A percentile compares a stretch with the other conserved stretches of the same genome.
Conservation (phyloP, 306 rosid species). For the Lagenaria siceraria region DNA sequence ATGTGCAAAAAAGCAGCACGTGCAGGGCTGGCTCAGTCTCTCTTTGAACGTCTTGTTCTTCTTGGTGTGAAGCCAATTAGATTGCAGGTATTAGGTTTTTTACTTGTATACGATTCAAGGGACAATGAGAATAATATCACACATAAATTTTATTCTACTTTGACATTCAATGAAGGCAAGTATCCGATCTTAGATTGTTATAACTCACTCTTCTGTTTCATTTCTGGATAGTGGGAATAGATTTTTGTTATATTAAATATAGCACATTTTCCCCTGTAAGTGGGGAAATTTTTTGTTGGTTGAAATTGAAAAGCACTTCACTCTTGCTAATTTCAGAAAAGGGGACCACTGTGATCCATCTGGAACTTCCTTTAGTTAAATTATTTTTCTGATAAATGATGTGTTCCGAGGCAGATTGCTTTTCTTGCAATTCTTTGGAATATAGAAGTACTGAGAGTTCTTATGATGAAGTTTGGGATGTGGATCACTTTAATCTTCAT, state of each 20-base stretch:
- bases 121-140: not conserved
- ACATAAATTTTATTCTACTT: not conserved
- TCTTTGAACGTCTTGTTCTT: conserved; percentile 91
- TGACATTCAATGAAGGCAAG: not conserved
- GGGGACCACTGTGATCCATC: not conserved
- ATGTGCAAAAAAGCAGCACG: conserved; percentile 99
- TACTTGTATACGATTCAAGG: not conserved
- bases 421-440: not conserved
- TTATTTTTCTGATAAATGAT: not conserved
- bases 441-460: not conserved
- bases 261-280: not conserved
- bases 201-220: not conserved
- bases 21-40: conserved; percentile 97
- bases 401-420: not conserved
- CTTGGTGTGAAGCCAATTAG: conserved; percentile 97
- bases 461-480: not conserved
- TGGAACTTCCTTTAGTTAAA: not conserved
- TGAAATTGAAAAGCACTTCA: not conserved
- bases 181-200: not conserved
- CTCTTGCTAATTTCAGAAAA: not conserved
- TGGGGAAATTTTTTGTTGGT: not conserved
- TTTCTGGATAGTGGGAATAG: not conserved
- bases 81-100: conserved; percentile 62
- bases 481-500: not conserved
- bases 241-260: not conserved